phyloP scores from a whole-genome alignment of 306 rosid species.

The Vachellia pachyceras region DNA sequence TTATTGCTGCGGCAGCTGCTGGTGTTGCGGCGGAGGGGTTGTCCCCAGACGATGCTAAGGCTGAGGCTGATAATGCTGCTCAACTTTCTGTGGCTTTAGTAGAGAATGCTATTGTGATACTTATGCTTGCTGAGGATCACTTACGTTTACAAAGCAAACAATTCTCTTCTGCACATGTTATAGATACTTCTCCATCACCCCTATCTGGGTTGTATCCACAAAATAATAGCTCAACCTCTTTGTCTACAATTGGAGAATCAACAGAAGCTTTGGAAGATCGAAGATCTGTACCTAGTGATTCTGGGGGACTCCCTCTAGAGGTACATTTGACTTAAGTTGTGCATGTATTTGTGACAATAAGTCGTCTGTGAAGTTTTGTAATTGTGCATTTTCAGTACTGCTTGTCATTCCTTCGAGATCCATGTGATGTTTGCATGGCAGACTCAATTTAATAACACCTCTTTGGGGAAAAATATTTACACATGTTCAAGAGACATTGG shows the following conservation, averaged over 20 bases:
- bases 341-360: constrained; percentile 27
- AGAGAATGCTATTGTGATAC: constrained; percentile 94
- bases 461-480: background rate
- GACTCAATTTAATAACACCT: constrained; percentile 16
- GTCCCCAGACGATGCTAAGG: constrained; percentile 81
- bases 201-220: constrained; percentile 74
- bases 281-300: constrained; percentile 59
- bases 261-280: constrained; percentile 51
- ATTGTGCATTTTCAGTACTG: constrained; percentile 10
- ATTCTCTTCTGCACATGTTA: constrained; percentile 56
- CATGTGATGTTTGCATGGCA: constrained; percentile 30
- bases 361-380: constrained; percentile 30
- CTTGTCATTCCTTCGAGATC: constrained; percentile 29
- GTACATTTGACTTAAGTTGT: too few species aligned
- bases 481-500: background rate
- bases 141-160: constrained; percentile 86
- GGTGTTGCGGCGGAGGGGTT: constrained; percentile 93
- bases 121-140: constrained; percentile 99
- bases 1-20: constrained; percentile 96
- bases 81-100: constrained; percentile 92
- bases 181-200: constrained; percentile 78
- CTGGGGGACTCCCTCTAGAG: constrained; percentile 74
- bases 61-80: constrained; percentile 93
- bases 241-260: constrained; percentile 49
- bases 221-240: constrained; percentile 52